Evolutionary conservation across 2,329 filamentous ascomycete species (phyloP).

Genomic region (Trichothecium roseum): DNA sequence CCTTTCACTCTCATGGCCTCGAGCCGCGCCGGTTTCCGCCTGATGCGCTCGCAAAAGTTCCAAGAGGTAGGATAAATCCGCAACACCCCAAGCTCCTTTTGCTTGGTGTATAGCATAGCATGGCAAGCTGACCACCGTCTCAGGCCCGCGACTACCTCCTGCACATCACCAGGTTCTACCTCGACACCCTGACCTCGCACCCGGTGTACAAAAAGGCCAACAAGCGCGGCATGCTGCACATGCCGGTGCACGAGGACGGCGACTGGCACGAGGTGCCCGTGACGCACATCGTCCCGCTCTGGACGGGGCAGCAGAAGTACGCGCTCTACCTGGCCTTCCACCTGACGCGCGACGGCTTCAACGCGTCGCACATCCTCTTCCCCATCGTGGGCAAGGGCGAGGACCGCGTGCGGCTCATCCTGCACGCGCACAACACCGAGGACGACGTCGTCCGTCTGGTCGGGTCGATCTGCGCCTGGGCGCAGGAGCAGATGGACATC

Average conservation of each 20-base stretch:
- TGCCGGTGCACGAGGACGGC: constrained; percentile 15
- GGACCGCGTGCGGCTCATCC: constrained; percentile 24
- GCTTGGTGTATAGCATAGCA: too few relatives aligned
- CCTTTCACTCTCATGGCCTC: too few relatives aligned
- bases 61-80: too few relatives aligned
- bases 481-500: background rate
- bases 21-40: too few relatives aligned
- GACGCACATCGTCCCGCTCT: constrained; percentile 17
- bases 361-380: constrained; percentile 19
- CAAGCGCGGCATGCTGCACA: constrained; percentile 11
- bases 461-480: constrained; percentile 1
- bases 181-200: constrained; percentile 9
- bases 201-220: constrained; percentile 10
- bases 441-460: constrained; percentile 17
- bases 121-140: too few relatives aligned
- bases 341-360: constrained; percentile 10
- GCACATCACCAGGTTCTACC: constrained; percentile 11
- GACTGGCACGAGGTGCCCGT: constrained; percentile 9
- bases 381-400: constrained; percentile 28
- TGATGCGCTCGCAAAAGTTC: too few relatives aligned
- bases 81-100: too few relatives aligned
- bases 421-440: constrained; percentile 29
- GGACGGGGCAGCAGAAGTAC: constrained; percentile 13
- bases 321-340: constrained; percentile 14
- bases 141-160: constrained; percentile 5